A percentile compares a stretch with the other conserved stretches of the same genome.
Conservation (phyloP, 1,139 yeast genomes). For the Candida pseudoviswanathii region DNA sequence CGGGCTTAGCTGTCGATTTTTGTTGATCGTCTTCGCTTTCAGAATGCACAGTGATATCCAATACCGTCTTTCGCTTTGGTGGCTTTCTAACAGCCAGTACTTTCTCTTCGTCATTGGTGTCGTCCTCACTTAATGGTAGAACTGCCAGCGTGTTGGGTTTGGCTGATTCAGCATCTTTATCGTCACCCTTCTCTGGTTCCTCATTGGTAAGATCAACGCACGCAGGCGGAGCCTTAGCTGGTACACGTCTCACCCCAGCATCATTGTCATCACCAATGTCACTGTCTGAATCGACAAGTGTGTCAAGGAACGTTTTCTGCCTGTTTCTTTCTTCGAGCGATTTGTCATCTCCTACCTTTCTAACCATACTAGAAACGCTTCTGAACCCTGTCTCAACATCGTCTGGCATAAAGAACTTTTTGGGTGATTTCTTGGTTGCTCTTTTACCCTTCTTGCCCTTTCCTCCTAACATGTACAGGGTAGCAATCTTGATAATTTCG, state of each 20-base stretch:
- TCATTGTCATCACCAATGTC: constrained; percentile 12
- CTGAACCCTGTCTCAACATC: constrained; percentile 72
- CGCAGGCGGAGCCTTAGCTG: not conserved
- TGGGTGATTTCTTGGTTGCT: constrained; percentile 22
- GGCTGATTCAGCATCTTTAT: not conserved
- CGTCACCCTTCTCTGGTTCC: not conserved
- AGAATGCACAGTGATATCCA: constrained; percentile 1
- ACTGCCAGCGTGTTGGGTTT: not conserved
- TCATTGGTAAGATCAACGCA: constrained; percentile 2
- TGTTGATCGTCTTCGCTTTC: constrained; percentile 3
- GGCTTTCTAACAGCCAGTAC: not conserved
- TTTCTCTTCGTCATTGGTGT: not conserved
- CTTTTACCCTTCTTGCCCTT: constrained; percentile 31
- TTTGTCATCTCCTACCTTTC: constrained; percentile 23
- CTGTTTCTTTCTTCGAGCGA: constrained; percentile 16
- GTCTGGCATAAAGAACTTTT: constrained; percentile 76
- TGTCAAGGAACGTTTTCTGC: constrained; percentile 22
- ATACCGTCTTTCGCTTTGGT: not conserved
- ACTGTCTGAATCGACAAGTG: constrained; percentile 25
- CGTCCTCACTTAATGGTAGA: not conserved
- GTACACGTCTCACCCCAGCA: not conserved
- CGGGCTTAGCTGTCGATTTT: not conserved
- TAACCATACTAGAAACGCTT: constrained; percentile 54
- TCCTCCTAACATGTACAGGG: constrained; percentile 40
- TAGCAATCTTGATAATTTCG: constrained; percentile 67